Evolutionary conservation across 345 rosid species (phyloP), one percentile per base, ranked within the genome.

Genomic region (Erodium maritimum): DNA sequence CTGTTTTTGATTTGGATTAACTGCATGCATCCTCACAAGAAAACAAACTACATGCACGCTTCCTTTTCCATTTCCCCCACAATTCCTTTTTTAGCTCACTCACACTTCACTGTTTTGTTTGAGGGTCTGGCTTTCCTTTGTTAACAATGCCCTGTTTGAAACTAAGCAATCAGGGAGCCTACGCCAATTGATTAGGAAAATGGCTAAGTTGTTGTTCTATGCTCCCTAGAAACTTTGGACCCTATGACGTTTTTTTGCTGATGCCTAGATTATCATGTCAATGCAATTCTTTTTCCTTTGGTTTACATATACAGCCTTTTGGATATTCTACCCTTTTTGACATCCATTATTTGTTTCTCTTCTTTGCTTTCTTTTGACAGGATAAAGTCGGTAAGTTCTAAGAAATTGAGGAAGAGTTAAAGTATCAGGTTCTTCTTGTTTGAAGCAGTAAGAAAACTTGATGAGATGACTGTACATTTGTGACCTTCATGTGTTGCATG

Each of bases 371-470:
- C 33, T 70, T 50, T 69, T 64, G 57, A 69, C 95, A 91, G 96
- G 98, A 91, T 77, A 88, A 91, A 91, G 90, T 86, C 65, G 98
- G 96, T 88, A 86, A 86, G 95, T 82, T 65, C 51, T 52, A 37
- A 66, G 63, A 56, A 70, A 68, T 67, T 69, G 66, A 55, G 16
- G 62, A 55, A 75, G 60, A n/a, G 76, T 33, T 62, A 74, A 69
- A 68, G 77, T 56, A 57, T 66, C 70, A n/a, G n/a, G n/a, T n/a
- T 67, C 60, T 57, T 57, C 48, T 29, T 65, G 23, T 50, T 42
- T 42, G 48, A 42, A 42, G 48, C 48, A 7, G 48, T 42, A 42
- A 42, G 48, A 42, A 42, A 42, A 10, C 17, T 42, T 42, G 48
- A 42, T 3, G 14, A 42, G 17, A 10, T 42, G 48, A 42, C 48